Evolutionary conservation across 331 rosid species (phyloP), one percentile per base, ranked within the genome.

Genomic region (Stylosanthes scabra): DNA sequence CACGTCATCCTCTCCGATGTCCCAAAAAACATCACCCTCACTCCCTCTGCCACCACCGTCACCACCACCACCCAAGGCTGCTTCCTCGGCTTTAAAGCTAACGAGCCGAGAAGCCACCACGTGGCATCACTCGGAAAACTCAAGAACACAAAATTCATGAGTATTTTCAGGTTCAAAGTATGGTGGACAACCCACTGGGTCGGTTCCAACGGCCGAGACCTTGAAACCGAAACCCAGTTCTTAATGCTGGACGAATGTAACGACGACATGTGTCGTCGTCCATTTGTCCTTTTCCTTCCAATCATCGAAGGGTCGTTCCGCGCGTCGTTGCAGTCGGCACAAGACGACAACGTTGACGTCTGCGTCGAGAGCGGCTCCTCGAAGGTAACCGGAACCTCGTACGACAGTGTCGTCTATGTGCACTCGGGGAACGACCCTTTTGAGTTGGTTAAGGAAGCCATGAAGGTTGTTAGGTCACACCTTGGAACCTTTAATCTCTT

Each of bases 141-240:
- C 69, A 88, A 20, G 45, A 78, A 72, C 78, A 89, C 78, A 1
- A 76, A 76, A 57, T 94, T 94, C 78, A 89, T 85, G 81, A 91
- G 96, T 72, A 91, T 94, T 13, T 94, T 94, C 85, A 63, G 99
- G 72, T 94, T 94, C 84, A 94, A 94, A 70, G 97, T 93, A 1
- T 93, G 98, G 99, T 94, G 99, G 99, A 91, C 97, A 51, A 94
- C 99, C 7, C 97, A 81, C 63, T 94, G 99, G 99, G 81, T 84
- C 63, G 97, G 99, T 0, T 88, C 90, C 42, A 89, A 88, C 1
- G 99, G 99, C 13, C 70, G 89, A 1, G 97, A 94, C 75, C 86
- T 94, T 3, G 99, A 94, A 79, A 74, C 70, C 12, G 99, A 94
- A 68, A 94, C 97, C n/a, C 99, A 94, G 41, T 86, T 94, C 8